These are phyloP conservation scores for Wallacemonas sp. DNA, from an alignment of 208 protist genomes.

Conservation along the genomic window DNA sequence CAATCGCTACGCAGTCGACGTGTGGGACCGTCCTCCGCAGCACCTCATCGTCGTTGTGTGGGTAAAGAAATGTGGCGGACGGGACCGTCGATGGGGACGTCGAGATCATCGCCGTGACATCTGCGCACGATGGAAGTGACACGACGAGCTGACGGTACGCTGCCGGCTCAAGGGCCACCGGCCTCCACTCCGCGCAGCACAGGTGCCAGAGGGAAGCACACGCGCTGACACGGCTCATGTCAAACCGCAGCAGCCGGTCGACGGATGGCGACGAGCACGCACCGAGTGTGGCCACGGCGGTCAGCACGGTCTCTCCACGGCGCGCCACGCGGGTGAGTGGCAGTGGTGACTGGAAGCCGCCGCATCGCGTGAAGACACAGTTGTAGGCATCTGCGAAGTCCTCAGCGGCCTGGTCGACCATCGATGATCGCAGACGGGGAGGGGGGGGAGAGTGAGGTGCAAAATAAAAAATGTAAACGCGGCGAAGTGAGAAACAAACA, in stretches of 20 bases:
- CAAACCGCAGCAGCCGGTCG: slow-evolving; percentile 8
- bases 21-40: background rate
- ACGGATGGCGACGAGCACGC: background rate
- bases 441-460: background rate
- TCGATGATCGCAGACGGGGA: background rate
- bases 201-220: slow-evolving; percentile 12
- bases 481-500: slow-evolving; percentile 17
- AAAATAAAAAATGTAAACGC: background rate
- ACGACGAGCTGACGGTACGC: slow-evolving; percentile 4
- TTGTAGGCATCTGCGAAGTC: slow-evolving; percentile 55
- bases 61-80: background rate
- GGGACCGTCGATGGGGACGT: background rate
- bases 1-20: background rate
- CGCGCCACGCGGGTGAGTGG: slow-evolving; percentile 32
- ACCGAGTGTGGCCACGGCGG: background rate
- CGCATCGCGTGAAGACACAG: slow-evolving; percentile 46
- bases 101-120: background rate
- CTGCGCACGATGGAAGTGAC: background rate
- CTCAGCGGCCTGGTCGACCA: slow-evolving; percentile 24
- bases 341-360: slow-evolving; percentile 50
- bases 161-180: slow-evolving; percentile 3
- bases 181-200: slow-evolving; percentile 4
- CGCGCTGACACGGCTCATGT: slow-evolving; percentile 11
- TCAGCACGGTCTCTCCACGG: background rate
- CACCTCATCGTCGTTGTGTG: background rate